Evolutionary conservation across 1,284 basidiomycete genomes (phyloP), one percentile per base, ranked within the genome.

Genomic region (Takashimella tepidaria): DNA sequence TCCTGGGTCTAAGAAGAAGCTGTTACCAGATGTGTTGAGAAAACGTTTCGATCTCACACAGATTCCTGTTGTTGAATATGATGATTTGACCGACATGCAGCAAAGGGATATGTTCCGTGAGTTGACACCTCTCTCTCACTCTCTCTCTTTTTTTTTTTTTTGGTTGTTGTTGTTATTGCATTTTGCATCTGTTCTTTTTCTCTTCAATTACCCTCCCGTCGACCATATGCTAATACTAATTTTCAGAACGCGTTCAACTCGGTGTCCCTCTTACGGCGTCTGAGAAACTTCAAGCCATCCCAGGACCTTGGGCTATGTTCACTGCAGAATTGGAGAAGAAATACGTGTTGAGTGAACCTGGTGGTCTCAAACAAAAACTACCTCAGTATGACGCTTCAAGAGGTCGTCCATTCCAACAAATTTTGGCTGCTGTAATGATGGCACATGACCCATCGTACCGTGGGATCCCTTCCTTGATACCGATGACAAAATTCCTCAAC

Each of bases 71-170:
- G 67, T 68, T 46, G 66, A 70, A 53, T 72, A 70, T 49, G 54
- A 63, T 4, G 53, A 61, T 37, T 55, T 73, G 24, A 41, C 59
- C 5, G 62, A 69, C 51, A 55, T 61, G 16, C 53, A 64, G 37
- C 70, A 74, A 57, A 57, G 73, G 41, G 73, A 75, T 48, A 68
- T 75, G 52, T 75, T 75, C 64, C 73, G 73, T 74, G 53, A 64
- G 71, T 63, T n/a, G n/a, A n/a, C n/a, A n/a, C n/a, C n/a, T n/a
- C n/a, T n/a, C n/a, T n/a, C n/a, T n/a, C n/a, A n/a, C n/a, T n/a
- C n/a, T n/a, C 8, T 37, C 27, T 45, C 31, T 21, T 21, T 19
- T 25, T 16, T 37, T 37, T 37, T 37, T 44, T 24, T 12, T 25
- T 41, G 11, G 4, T 41, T 19, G 22, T 1, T 45, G 1, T 25